Evolutionary conservation across 2,329 filamentous ascomycete species (phyloP).

Genomic region (Claviceps digitariae): DNA sequence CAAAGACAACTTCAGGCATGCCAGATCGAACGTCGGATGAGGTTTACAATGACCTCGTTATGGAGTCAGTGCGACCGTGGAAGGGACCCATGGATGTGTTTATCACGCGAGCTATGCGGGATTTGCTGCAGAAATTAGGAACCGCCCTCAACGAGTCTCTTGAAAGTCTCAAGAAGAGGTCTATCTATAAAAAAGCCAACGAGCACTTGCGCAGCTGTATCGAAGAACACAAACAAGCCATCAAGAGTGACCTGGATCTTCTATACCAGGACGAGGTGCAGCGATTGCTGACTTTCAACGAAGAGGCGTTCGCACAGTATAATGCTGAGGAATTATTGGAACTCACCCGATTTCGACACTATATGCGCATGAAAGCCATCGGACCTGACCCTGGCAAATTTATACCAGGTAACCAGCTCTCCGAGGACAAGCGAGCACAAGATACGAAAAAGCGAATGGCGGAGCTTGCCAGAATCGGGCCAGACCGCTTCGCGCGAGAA

Average conservation of each 20-base stretch:
- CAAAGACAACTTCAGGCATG: conserved; percentile 41
- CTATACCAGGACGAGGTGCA: conserved; percentile 39
- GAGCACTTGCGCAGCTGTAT: conserved; percentile 32
- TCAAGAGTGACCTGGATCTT: conserved; percentile 24
- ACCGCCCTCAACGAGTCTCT: conserved; percentile 34
- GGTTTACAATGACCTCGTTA: conserved; percentile 45
- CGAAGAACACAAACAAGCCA: conserved; percentile 21
- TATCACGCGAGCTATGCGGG: conserved; percentile 30
- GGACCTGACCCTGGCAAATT: conserved; percentile 14
- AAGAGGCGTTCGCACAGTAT: conserved; percentile 32
- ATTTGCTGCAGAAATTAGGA: conserved; percentile 33
- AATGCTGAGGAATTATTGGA: conserved; percentile 30
- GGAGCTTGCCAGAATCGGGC: conserved; percentile 34
- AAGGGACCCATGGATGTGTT: conserved; percentile 35
- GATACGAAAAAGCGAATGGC: conserved; percentile 29
- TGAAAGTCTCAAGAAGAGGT: conserved; percentile 28
- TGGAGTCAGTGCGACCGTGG: conserved; percentile 47
- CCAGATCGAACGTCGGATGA: conserved; percentile 45
- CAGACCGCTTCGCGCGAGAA: conserved; percentile 46
- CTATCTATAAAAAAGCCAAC: conserved; percentile 35
- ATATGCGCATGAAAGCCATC: conserved; percentile 31
- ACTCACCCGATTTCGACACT: conserved; percentile 34
- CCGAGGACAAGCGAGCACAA: conserved; percentile 30
- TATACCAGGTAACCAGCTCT: conserved; percentile 18
- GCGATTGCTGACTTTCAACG: conserved; percentile 45